These are phyloP conservation scores for Inga oerstediana DNA, from an alignment of 306 rosid genomes.

Conservation along the genomic window DNA sequence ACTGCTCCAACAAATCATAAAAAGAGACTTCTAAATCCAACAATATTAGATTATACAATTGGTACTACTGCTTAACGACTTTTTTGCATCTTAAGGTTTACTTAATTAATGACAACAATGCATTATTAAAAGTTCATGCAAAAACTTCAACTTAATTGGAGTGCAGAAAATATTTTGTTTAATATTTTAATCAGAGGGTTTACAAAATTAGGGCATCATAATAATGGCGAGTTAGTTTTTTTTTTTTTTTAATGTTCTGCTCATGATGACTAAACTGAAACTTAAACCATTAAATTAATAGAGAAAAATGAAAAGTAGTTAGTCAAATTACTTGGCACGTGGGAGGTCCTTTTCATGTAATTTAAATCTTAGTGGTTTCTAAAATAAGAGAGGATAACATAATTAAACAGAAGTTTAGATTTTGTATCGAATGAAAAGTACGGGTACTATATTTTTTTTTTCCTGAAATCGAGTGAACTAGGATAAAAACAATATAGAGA, in stretches of 20 bases:
- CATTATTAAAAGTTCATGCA: neutral
- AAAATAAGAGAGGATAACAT: neutral
- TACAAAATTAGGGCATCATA: neutral
- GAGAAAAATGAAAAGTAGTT: neutral
- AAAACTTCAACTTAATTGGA: neutral
- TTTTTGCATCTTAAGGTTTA: neutral
- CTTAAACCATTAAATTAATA: neutral
- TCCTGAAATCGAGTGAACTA: neutral
- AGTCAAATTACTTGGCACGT: neutral
- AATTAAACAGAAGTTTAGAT: neutral
- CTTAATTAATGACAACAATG: neutral
- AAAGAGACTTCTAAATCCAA: neutral
- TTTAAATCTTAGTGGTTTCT: neutral
- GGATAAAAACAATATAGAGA: neutral
- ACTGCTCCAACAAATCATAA: neutral
- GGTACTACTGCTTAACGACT: neutral
- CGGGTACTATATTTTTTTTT: neutral
- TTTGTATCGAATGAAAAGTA: neutral
- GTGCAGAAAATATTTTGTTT: neutral
- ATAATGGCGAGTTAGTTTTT: neutral
- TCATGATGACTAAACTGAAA: neutral
- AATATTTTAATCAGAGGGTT: neutral
- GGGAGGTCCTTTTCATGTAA: neutral
- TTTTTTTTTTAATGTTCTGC: neutral
- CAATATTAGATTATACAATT: neutral